Conservation (phyloP, 1,284 basidiomycete genomes). For the Rhizoctonia solani region DNA sequence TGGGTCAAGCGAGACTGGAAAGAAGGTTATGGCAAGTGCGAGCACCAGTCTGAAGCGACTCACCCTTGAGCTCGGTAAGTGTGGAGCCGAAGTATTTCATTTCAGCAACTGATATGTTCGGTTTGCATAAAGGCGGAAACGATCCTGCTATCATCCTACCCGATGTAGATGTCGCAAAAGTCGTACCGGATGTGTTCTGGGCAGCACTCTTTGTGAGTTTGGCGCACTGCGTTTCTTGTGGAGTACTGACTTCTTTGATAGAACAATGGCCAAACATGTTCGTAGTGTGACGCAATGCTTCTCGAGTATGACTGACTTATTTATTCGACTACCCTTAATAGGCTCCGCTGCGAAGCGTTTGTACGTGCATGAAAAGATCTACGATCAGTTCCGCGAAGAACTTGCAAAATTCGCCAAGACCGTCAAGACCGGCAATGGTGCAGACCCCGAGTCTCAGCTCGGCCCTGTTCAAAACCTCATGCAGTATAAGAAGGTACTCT, state of each 20-base stretch:
- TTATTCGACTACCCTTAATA: not conserved
- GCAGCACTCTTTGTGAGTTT: constrained; percentile 3
- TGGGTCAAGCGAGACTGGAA: constrained; percentile 54
- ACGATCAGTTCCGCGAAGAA: constrained; percentile 47
- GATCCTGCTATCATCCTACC: constrained; percentile 11
- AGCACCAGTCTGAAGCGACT: constrained; percentile 61
- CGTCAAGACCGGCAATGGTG: constrained; percentile 55
- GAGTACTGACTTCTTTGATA: not conserved
- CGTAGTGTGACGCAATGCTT: not conserved
- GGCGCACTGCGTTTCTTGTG: not conserved
- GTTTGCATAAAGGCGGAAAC: not conserved
- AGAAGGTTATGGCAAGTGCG: constrained; percentile 54
- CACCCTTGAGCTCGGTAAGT: constrained; percentile 72
- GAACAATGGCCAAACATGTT: constrained; percentile 9
- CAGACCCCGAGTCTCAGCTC: constrained; percentile 45
- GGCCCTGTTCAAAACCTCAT: constrained; percentile 9
- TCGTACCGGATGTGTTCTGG: constrained; percentile 23
- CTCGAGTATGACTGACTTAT: not conserved
- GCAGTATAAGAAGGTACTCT: constrained; percentile 5
- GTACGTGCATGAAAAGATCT: constrained; percentile 53
- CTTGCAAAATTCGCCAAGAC: constrained; percentile 46
- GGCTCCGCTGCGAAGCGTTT: constrained; percentile 49
- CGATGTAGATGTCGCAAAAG: constrained; percentile 1
- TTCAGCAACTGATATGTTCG: not conserved
- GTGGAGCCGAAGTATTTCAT: not conserved